Base-by-base conservation (phyloP, 148 eudicot genomes). In the Tetragonia tetragonoides region DNA sequence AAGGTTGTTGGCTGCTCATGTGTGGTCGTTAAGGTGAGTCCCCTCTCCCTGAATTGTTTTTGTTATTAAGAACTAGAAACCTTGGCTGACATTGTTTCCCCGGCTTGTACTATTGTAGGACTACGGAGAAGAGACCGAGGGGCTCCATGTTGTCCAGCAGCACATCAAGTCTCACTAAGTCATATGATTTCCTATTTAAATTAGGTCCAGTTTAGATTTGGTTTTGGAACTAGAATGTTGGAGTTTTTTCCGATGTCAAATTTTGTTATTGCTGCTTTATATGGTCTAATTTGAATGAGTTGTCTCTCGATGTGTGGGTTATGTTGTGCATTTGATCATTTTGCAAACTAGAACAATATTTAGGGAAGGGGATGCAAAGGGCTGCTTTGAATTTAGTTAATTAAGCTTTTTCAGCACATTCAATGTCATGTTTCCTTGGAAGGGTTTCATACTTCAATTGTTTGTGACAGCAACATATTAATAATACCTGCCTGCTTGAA, bases 1-100 rank as follows among this genome's bases (percentile, higher is more conserved):
- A 82, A 82, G 14, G 84, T 82, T 39, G 84, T 82, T 3, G 84
- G 81, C 28, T 82, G 84, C 75, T 82, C 84, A 24, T 82, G 84
- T 53, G 74, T 82, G 0, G 84, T 82, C 5, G 59, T 82, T 9
- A 78, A 78, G 83, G 83, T 81, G 14, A 10, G 59, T 67, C 3
- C 20, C 66, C 7, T 24, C 0, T 3, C 34, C 15, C 38, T 46
- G 4, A 24, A n/a, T 10, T 53, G 39, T 76, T 8, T 61, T 78
- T 47, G 70, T n/a, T 62, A 46, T 51, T 38, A 9, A 49, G 39
- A 53, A n/a, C 21, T 74, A 46, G 49, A 46, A 46, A 46, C 49
- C 1, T 46, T 46, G 0, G 14, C 76, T 63, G 10, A 63, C 16
- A 15, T 3, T 64, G 42, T 12, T 16, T 2, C 70, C 21, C 8